phyloP scores from a whole-genome alignment of 306 rosid genomes.

The Purshia tridentata region DNA sequence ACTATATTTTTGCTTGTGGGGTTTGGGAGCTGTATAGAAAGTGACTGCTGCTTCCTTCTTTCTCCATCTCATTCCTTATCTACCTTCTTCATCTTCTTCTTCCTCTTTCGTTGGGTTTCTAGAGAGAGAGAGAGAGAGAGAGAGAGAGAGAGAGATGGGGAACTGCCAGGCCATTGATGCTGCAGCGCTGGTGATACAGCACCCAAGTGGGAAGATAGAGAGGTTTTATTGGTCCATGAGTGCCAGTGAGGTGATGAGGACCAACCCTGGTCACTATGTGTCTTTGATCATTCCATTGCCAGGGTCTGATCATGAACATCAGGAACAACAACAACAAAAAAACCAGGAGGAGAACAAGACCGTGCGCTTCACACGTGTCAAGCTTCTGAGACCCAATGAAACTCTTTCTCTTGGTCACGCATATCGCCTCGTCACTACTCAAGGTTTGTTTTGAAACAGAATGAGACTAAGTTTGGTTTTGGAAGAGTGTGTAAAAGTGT shows the following conservation, averaged over 20 bases:
- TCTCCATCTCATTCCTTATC: conserved; percentile 33
- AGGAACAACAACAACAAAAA: neutral
- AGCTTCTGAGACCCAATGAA: conserved; percentile 85
- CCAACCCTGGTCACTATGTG: conserved; percentile 89
- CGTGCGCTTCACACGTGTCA: conserved; percentile 83
- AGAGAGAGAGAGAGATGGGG: conserved; percentile 61
- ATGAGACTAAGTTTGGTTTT: too few species aligned
- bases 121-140: conserved; percentile 5
- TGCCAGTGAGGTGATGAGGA: conserved; percentile 84
- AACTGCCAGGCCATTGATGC: conserved; percentile 97
- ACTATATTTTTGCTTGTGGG: conserved; percentile 40
- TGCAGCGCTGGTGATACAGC: conserved; percentile 96
- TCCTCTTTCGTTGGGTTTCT: neutral
- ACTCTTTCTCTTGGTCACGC: conserved; percentile 98
- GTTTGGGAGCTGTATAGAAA: conserved; percentile 69
- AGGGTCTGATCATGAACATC: conserved; percentile 31
- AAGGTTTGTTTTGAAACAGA: conserved; percentile 41
- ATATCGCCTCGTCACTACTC: conserved; percentile 81
- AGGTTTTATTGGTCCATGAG: conserved; percentile 70
- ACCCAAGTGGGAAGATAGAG: conserved; percentile 86
- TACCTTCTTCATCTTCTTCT: conserved; percentile 18
- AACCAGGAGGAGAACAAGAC: conserved; percentile 38
- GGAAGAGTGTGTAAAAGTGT: neutral
- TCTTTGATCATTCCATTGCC: conserved; percentile 91
- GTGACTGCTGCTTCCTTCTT: conserved; percentile 49